phyloP scores from a whole-genome alignment of 2,329 filamentous ascomycete genomes.

The Fusarium verrucosum region DNA sequence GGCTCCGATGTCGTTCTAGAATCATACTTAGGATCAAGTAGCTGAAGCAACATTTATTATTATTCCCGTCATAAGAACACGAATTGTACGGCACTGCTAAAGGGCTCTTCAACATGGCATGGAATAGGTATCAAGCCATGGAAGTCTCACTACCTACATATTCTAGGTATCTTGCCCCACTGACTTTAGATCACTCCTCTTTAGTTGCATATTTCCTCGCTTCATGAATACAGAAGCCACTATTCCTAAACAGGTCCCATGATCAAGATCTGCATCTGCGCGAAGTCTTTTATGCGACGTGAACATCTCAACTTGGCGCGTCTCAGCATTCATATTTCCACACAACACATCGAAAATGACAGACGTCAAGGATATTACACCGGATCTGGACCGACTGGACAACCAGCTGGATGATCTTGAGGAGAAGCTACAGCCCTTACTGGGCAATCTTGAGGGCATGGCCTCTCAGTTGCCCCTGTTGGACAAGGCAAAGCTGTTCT shows the following conservation, averaged over 20 bases:
- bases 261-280: slow-evolving; percentile 34
- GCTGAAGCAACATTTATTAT: background rate
- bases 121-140: too few relatives aligned
- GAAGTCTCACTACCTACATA: too few relatives aligned
- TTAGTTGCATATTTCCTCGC: slow-evolving; percentile 14
- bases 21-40: background rate
- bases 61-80: background rate
- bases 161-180: too few relatives aligned
- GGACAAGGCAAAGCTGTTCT: slow-evolving; percentile 92
- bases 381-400: slow-evolving; percentile 78
- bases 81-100: too few relatives aligned
- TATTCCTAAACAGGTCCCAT: slow-evolving; percentile 30
- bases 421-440: slow-evolving; percentile 76
- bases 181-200: background rate
- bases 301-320: slow-evolving; percentile 19
- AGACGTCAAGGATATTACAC: slow-evolving; percentile 65
- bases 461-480: slow-evolving; percentile 87
- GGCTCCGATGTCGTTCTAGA: slow-evolving; percentile 2
- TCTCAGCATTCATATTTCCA: background rate
- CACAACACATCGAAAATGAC: slow-evolving; percentile 46
- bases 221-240: slow-evolving; percentile 14
- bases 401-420: slow-evolving; percentile 83
- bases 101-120: too few relatives aligned
- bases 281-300: slow-evolving; percentile 35
- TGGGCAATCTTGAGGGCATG: slow-evolving; percentile 71